Base-by-base conservation (phyloP, 1,139 yeast genomes). In the Eremothecium coryli region DNA sequence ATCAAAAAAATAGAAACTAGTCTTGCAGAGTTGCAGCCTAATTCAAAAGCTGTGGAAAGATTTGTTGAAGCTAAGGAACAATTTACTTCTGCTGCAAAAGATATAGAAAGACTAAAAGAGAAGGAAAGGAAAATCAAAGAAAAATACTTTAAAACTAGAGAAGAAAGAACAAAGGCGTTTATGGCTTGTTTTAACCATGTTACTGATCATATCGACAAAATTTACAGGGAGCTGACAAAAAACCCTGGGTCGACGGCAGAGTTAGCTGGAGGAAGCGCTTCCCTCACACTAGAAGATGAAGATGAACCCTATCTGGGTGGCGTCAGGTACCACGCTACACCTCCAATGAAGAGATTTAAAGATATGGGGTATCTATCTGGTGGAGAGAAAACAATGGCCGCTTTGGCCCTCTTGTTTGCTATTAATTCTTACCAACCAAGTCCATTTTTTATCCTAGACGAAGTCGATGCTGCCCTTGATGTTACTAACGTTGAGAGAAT, bases 311-410 rank as follows among this genome's bases (percentile, higher is more conserved):
- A 78, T 50, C 60, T 71, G 27, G 75, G 76, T 0, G 98, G 97
- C 1, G 70, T 86, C 35, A 81, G 77, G 48, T 93, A 85, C 51
- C 93, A 86, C 55, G 95, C 95, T 1, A 88, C 88, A 81, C 97
- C 98, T 1, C 98, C 98, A 8, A 71, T 82, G 75, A 93, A 90
- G 51, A 68, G 96, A 46, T 90, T 86, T 56, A 71, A 93, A 50
- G 96, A 85, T 46, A 88, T 90, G 86, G 95, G 85, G 39, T 72
- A 82, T 41, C 66, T 90, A 10, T 85, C 96, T 0, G 99, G 98
- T 34, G 99, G 99, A 33, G 98, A 90, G 54, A 86, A 88, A 56
- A 84, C 97, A 1, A 81, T 90, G 60, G 98, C 98, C 1, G 98
- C 98, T 0, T 66, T 90, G 45, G 96, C 97, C 0, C 65, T 90